Conservation (phyloP, 169 alveolate genomes). For the Cryptosporidium bovis region DNA sequence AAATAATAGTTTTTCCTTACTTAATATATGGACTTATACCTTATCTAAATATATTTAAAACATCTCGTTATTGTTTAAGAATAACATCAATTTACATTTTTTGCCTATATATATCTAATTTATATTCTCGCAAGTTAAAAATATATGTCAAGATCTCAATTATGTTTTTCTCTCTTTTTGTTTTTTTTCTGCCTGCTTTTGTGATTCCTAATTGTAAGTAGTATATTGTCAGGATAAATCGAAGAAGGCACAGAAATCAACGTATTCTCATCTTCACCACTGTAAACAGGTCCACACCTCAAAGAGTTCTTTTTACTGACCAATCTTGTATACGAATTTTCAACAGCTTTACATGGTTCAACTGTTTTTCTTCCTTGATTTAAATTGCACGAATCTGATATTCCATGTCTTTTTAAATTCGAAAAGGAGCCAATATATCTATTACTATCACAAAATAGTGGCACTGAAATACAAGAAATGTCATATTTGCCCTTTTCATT, state of each 20-base stretch:
- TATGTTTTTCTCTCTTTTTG: not conserved
- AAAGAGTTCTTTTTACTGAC: not conserved
- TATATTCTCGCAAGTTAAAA: no score
- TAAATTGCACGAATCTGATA: not conserved
- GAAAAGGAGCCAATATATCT: slow-evolving; percentile 17
- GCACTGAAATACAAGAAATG: slow-evolving; percentile 53
- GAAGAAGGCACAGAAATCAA: slow-evolving; percentile 71
- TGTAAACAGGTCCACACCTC: not conserved
- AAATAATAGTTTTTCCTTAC: no score
- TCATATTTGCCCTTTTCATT: slow-evolving; percentile 33
- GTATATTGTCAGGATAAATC: slow-evolving; percentile 52
- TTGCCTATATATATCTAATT: no score
- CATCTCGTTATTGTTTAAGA: no score
- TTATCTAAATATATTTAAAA: no score
- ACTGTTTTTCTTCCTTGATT: not conserved
- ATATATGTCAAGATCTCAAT: no score
- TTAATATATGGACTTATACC: no score
- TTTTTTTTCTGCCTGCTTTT: slow-evolving; percentile 21
- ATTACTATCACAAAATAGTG: slow-evolving; percentile 17
- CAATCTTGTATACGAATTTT: slow-evolving; percentile 14
- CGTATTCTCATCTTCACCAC: slow-evolving; percentile 5
- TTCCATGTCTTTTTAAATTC: not conserved
- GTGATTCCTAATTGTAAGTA: slow-evolving; percentile 22
- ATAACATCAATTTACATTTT: no score
- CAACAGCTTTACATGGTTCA: not conserved